A percentile compares a stretch with the other conserved stretches of the same genome.
Conservation (phyloP, 768 basidiomycete genomes). For the Termitomyces sp. region DNA sequence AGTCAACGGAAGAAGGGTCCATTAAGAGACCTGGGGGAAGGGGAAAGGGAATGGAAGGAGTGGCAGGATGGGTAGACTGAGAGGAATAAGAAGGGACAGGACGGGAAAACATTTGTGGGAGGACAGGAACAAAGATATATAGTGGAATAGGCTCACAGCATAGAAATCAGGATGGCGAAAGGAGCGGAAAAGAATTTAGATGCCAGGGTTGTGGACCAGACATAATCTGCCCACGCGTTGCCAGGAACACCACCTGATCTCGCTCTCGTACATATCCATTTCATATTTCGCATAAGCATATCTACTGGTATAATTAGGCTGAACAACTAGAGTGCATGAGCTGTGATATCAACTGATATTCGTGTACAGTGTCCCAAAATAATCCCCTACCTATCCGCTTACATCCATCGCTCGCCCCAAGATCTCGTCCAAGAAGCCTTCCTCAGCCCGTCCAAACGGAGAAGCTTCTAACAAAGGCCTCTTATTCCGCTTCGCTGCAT, state of each 20-base stretch:
- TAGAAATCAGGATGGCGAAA: conserved; percentile 22
- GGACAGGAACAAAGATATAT: conserved; percentile 18
- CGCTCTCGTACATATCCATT: conserved; percentile 1
- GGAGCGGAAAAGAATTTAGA: conserved; percentile 20
- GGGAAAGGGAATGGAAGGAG: conserved; percentile 24
- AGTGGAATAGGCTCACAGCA: conserved; percentile 19
- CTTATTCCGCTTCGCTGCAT: conserved; percentile 30
- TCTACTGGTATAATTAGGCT: not conserved
- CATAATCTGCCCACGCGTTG: conserved; percentile 22
- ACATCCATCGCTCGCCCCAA: conserved; percentile 42
- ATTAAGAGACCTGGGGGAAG: conserved; percentile 32
- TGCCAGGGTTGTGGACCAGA: conserved; percentile 11
- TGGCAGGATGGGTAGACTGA: conserved; percentile 11
- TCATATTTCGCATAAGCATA: conserved; percentile 6
- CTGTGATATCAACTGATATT: not conserved
- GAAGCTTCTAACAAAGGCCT: conserved; percentile 51
- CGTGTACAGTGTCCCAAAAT: not conserved
- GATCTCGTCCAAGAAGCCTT: conserved; percentile 65
- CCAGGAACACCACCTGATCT: conserved; percentile 23
- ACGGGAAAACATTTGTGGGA: conserved; percentile 22
- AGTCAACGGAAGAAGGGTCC: conserved; percentile 72
- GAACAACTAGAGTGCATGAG: not conserved
- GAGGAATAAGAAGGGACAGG: conserved; percentile 14
- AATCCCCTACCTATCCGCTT: conserved; percentile 23
- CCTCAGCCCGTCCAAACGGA: conserved; percentile 55